A percentile compares a stretch with the other conserved stretches of the same genome.
Evolutionary conservation across 2,329 filamentous ascomycete genomes (phyloP).

Genomic region (Fusarium multiceps): DNA sequence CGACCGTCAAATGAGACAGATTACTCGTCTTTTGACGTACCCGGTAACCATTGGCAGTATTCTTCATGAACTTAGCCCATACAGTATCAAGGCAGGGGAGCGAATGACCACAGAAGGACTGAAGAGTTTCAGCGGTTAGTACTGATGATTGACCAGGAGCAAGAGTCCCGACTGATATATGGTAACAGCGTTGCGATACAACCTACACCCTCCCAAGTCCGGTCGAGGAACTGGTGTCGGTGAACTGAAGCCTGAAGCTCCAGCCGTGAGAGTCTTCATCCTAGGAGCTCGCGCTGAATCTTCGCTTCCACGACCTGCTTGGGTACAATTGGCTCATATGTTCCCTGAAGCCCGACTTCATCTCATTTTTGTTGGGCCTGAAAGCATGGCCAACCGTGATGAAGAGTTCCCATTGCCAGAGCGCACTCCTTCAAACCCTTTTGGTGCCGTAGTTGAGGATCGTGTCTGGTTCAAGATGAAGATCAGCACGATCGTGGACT

Average conservation of each 20-base stretch:
- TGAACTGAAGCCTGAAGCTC: constrained; percentile 84
- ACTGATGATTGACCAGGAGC: neutral
- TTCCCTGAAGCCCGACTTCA: constrained; percentile 95
- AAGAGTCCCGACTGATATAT: constrained; percentile 5
- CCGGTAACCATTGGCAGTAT: constrained; percentile 92
- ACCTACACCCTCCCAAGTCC: constrained; percentile 84
- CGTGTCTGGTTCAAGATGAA: constrained; percentile 90
- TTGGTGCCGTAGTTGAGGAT: constrained; percentile 93
- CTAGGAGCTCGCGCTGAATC: constrained; percentile 97
- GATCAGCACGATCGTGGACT: constrained; percentile 97
- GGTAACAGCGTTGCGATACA: constrained; percentile 83
- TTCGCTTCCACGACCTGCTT: constrained; percentile 90
- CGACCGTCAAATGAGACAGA: constrained; percentile 90
- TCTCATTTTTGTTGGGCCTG: constrained; percentile 92
- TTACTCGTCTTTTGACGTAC: constrained; percentile 92
- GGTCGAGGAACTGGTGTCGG: constrained; percentile 81
- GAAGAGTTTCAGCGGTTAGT: constrained; percentile 90
- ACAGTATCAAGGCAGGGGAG: constrained; percentile 79
- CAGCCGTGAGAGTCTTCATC: constrained; percentile 91
- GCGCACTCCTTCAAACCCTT: constrained; percentile 87
- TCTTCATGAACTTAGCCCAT: constrained; percentile 93
- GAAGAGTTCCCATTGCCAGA: constrained; percentile 91
- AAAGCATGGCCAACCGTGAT: constrained; percentile 95
- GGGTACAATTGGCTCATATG: constrained; percentile 92
- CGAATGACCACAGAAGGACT: constrained; percentile 88